Evolutionary conservation across 495 filamentous ascomycete genomes (phyloP), one percentile per base, ranked within the genome.

Genomic region (Talaromyces proteolyticus): DNA sequence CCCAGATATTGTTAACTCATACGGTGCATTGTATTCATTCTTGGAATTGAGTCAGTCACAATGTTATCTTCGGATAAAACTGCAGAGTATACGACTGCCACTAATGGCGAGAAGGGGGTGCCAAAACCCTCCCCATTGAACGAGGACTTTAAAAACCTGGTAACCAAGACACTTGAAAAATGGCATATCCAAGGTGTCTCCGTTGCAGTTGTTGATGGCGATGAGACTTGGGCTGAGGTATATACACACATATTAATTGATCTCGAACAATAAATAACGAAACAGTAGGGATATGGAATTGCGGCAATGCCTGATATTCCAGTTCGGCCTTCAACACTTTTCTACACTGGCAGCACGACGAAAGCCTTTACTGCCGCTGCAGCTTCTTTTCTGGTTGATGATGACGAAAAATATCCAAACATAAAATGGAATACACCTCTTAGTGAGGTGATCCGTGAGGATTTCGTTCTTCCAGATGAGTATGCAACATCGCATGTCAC

Each of bases 341-440:
- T 69, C 60, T 70, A 66, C 37, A 62, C 58, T 10, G 47, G 64
- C 49, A 76, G 73, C 52, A 81, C 77, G 6, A 81, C 75, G 26
- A 80, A 82, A 54, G 68, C 76, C 10, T 80, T 78, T 63, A 74
- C 71, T 7, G 73, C 74, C 2, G 74, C 78, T 6, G 57, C 61
- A 21, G 48, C 75, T 1, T 68, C 72, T 10, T 57, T 72, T 1
- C 60, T 79, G 1, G 67, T 81, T 36, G 65, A 69, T 5, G 63
- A 71, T 23, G 45, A 50, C 26, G 53, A 59, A 12, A 53, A 52
- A 11, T 54, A 52, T 22, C 59, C 64, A 21, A 51, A 62, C 10
- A 51, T 80, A 18, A 54, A 61, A 50, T 81, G 70, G 60, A 62
- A 64, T 11, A 80, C 76, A 3, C 73, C 73, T n/a, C 56, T 82